These are phyloP conservation scores for Pinus tabuliformis DNA, from an alignment of 75 land plant genomes.

Conservation along the genomic window DNA sequence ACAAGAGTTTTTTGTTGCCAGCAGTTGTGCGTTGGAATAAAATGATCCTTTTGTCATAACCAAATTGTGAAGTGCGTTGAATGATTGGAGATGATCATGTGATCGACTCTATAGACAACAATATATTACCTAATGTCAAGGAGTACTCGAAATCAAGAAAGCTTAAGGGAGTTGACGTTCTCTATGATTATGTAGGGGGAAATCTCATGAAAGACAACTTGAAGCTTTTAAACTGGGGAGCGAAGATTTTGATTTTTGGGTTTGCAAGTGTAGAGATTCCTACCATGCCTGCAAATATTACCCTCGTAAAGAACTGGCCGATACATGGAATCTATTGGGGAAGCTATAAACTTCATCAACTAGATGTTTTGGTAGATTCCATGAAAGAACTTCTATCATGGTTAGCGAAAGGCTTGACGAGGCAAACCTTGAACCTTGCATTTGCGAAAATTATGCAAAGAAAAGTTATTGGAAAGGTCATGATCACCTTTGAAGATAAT, in stretches of 20 bases:
- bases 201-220: slow-evolving; percentile 69
- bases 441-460: slow-evolving; percentile 75
- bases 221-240: slow-evolving; percentile 92
- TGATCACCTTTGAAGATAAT: slow-evolving; percentile 44
- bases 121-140: too few relatives aligned
- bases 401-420: too few relatives aligned
- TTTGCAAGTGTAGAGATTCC: slow-evolving; percentile 96
- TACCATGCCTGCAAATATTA: slow-evolving; percentile 85
- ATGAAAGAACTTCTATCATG: too few relatives aligned
- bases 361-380: too few relatives aligned
- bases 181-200: slow-evolving; percentile 99
- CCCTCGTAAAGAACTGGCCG: slow-evolving; percentile 63
- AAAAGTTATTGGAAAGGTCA: slow-evolving; percentile 86
- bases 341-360: too few relatives aligned
- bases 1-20: too few relatives aligned
- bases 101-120: slow-evolving; percentile 52
- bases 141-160: slow-evolving; percentile 24
- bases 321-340: too few relatives aligned
- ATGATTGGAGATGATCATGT: slow-evolving; percentile 90
- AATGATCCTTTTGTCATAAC: too few relatives aligned
- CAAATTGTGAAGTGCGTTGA: too few relatives aligned
- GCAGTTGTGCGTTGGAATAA: too few relatives aligned
- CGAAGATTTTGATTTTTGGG: slow-evolving; percentile 84
- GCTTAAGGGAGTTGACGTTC: slow-evolving; percentile 88
- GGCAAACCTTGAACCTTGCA: slow-evolving; percentile 39